These are phyloP conservation scores for Parsonsia alboflavescens DNA, from an alignment of 257 asterid genomes.

Conservation along the genomic window DNA sequence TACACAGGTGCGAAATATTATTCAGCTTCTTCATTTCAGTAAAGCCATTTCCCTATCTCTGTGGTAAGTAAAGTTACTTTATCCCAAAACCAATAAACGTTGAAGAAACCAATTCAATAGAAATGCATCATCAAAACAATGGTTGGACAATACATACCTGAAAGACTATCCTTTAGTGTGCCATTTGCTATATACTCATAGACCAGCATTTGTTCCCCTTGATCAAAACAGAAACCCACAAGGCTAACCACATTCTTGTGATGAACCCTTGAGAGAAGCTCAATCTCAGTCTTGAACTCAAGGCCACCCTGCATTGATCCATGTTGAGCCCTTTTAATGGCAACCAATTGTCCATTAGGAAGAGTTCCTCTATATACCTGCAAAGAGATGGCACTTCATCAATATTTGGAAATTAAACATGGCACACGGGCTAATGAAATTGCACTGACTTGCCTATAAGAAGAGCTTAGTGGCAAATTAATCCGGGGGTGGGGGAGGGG, in stretches of 20 bases:
- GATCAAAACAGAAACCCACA: slow-evolving; percentile 84
- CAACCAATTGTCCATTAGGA: slow-evolving; percentile 56
- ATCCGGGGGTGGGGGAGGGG: too few species aligned
- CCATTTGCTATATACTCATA: slow-evolving; percentile 81
- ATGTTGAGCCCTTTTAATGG: slow-evolving; percentile 75
- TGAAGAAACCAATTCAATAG: not conserved
- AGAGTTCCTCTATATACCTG: slow-evolving; percentile 85
- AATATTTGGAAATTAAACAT: not conserved
- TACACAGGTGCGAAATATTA: not conserved
- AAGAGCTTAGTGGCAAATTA: not conserved
- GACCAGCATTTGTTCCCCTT: slow-evolving; percentile 85
- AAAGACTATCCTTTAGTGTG: slow-evolving; percentile 73
- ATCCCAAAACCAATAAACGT: not conserved
- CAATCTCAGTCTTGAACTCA: slow-evolving; percentile 94
- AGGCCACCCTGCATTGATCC: slow-evolving; percentile 67
- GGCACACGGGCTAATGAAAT: not conserved
- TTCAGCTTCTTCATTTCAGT: not conserved
- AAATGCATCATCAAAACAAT: not conserved
- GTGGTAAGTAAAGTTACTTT: not conserved
- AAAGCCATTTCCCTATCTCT: not conserved
- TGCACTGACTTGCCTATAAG: too few species aligned
- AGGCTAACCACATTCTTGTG: slow-evolving; percentile 79
- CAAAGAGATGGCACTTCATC: not conserved
- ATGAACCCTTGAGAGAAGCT: slow-evolving; percentile 95
- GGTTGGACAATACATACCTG: slow-evolving; percentile 4